Conservation (phyloP, 2,329 filamentous ascomycete species). For the Mycosphaerella arachidis region DNA sequence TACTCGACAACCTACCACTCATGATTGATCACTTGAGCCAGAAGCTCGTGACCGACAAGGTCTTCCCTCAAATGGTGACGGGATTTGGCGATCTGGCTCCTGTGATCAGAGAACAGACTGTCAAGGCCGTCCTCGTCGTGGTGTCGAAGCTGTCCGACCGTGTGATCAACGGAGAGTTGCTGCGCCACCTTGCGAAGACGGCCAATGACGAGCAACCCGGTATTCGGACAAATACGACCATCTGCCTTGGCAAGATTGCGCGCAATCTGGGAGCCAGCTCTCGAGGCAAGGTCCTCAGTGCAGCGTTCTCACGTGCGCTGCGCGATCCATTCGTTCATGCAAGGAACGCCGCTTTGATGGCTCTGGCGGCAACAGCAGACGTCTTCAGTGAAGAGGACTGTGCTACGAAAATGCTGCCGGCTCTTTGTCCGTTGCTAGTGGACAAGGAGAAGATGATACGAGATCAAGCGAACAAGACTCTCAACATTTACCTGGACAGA, state of each 20-base stretch:
- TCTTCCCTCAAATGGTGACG: conserved; percentile 94
- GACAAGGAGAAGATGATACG: conserved; percentile 95
- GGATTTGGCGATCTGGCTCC: conserved; percentile 91
- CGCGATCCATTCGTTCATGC: conserved; percentile 94
- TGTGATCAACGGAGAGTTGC: conserved; percentile 85
- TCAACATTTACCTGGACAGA: conserved; percentile 79
- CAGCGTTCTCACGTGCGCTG: conserved; percentile 83
- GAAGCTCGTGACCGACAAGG: conserved; percentile 89
- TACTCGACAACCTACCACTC: conserved; percentile 79
- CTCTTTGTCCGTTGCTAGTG: conserved; percentile 75
- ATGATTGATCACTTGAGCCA: conserved; percentile 90
- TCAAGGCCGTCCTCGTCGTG: conserved; percentile 86
- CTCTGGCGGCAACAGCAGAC: conserved; percentile 78
- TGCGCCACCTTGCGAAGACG: conserved; percentile 88
- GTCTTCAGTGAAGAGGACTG: conserved; percentile 87
- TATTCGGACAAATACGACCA: conserved; percentile 96
- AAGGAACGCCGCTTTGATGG: conserved; percentile 81
- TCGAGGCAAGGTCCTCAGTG: conserved; percentile 83
- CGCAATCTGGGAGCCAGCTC: conserved; percentile 73
- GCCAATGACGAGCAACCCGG: conserved; percentile 97
- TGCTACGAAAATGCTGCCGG: conserved; percentile 75
- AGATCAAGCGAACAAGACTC: conserved; percentile 82
- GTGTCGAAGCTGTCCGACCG: conserved; percentile 87
- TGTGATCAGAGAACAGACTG: conserved; percentile 87
- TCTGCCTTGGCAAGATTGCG: conserved; percentile 93